Conservation (phyloP, 352 stramenopile genomes). For the Pythium rishiriense region DNA sequence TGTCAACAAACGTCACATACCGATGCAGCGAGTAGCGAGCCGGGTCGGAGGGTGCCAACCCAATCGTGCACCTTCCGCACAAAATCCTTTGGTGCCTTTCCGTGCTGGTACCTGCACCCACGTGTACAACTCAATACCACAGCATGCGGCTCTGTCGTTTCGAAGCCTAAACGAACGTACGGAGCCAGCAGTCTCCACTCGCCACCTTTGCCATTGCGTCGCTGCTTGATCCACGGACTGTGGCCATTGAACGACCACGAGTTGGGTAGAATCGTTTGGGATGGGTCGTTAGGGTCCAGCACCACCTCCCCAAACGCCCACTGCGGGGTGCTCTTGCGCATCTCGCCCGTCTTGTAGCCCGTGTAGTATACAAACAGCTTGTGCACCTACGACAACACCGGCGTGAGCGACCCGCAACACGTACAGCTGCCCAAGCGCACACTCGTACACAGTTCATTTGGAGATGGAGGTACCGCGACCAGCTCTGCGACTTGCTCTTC, state of each 20-base stretch:
- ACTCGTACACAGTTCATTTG: constrained; percentile 74
- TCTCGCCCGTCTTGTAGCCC: constrained; percentile 73
- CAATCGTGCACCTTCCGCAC: constrained; percentile 58
- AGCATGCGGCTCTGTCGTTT: no score
- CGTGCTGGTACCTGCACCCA: constrained; percentile 38
- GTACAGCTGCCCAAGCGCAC: not conserved
- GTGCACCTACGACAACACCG: constrained; percentile 34
- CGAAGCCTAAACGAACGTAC: no score
- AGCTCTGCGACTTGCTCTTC: constrained; percentile 51
- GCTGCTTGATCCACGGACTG: constrained; percentile 54
- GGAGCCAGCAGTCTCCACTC: constrained; percentile 65
- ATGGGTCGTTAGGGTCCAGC: constrained; percentile 77
- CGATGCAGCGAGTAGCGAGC: constrained; percentile 58
- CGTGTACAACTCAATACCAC: not conserved
- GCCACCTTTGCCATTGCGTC: constrained; percentile 71
- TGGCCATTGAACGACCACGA: constrained; percentile 74
- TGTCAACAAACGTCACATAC: constrained; percentile 42
- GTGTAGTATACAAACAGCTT: constrained; percentile 86
- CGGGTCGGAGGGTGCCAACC: constrained; percentile 48
- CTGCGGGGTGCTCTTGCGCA: constrained; percentile 58
- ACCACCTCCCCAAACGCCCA: constrained; percentile 75
- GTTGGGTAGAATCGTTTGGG: constrained; percentile 63
- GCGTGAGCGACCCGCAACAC: not conserved
- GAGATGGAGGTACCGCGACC: constrained; percentile 66
- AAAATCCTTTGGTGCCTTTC: constrained; percentile 51